Evolutionary conservation across 768 basidiomycete species (phyloP), one percentile per base, ranked within the genome.

Genomic region (Lactifluus subvellereus): DNA sequence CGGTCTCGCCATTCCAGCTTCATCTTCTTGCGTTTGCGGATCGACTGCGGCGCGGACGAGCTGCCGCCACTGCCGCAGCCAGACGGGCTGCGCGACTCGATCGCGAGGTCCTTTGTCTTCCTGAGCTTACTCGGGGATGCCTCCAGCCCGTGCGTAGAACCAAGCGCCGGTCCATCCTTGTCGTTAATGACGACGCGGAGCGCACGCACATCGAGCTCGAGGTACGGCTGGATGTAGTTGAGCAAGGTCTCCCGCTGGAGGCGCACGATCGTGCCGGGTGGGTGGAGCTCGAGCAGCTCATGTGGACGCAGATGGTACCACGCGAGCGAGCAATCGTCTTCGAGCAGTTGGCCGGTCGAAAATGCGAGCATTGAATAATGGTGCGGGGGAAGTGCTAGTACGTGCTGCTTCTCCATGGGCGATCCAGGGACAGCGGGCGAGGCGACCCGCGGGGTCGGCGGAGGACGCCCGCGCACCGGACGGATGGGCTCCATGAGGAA

Each of bases 281-380:
- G 77, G 61, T 91, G 88, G 18, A 91, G 71, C 68, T 91, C 89
- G 22, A 91, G 77, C 2, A 91, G 78, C 67, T 91, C 89, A 65
- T 84, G 77, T 0, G 85, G 80, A 7, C 77, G 74, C 22, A 90
- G 68, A 45, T 80, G 75, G 68, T 88, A 89, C 80, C 84, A 86
- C 0, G 79, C 73, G 30, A 82, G 69, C 10, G 76, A 65, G 50
- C 80, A 81, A 22, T 86, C 83, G 69, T 89, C 88, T 68, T 91
- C 85, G 35, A 91, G 79, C 14, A 87, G 73, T 66, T 87, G 80
- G 4, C 87, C 86, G 0, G 88, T 88, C 2, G 87, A 82, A 68
- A 85, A 89, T 1, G 84, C 80, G 18, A 89, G 69, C 13, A 90
- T 76, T 0, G 79, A 78, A 71, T 82, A 85, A 54, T 74, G 74